Conservation (phyloP, 2,329 filamentous ascomycete species). For the Amesomyces nigricolor region DNA sequence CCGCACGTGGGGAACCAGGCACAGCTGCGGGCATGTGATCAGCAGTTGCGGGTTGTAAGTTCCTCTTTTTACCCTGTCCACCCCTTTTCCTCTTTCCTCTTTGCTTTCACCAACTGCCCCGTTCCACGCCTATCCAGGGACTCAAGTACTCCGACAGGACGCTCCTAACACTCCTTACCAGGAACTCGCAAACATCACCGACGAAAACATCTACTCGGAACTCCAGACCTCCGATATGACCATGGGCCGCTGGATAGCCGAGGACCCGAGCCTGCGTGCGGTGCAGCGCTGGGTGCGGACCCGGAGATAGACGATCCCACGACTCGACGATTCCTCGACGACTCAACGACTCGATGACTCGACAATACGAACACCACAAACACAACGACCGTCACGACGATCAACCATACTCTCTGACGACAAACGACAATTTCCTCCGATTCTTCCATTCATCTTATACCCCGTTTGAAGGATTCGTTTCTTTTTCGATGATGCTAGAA, state of each 20-base stretch:
- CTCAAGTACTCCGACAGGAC: no score
- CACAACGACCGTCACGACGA: neutral
- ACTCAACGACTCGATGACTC: no score
- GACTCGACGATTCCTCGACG: no score
- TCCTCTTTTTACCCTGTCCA: neutral
- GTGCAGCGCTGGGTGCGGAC: constrained; percentile 54
- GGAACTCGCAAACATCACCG: constrained; percentile 54
- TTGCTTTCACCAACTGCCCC: no score
- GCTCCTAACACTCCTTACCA: constrained; percentile 25
- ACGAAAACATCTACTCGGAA: constrained; percentile 53
- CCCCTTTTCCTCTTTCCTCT: neutral
- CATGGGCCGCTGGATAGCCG: constrained; percentile 56
- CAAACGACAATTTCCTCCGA: neutral
- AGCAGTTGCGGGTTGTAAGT: constrained; percentile 52
- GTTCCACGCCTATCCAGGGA: no score
- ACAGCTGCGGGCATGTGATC: constrained; percentile 49
- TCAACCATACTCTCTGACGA: neutral
- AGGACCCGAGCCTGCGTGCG: constrained; percentile 54
- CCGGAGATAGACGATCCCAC: constrained; percentile 13
- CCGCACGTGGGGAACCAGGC: constrained; percentile 43
- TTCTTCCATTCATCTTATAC: neutral
- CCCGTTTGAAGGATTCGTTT: neutral
- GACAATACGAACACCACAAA: neutral
- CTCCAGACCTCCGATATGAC: constrained; percentile 48
- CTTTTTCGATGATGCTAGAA: neutral